Evolutionary conservation across 306 rosid species (phyloP), one percentile per base, ranked within the genome.

Genomic region (Alnus glutinosa): DNA sequence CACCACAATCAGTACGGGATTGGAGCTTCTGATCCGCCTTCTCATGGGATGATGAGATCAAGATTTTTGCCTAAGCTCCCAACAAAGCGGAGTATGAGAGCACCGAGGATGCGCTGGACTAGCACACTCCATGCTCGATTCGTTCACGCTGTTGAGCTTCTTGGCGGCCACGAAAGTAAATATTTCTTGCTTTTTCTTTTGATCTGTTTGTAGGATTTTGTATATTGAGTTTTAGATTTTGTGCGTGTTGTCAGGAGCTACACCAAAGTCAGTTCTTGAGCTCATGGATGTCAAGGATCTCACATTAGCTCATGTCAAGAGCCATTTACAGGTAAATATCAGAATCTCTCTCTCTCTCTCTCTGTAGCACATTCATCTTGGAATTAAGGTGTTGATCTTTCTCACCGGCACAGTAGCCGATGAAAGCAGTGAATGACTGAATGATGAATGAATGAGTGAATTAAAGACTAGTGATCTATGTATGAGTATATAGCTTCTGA

Each of bases 251-350:
- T 23, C 28, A 90, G 98, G 98, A 87, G 98, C 98, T 1, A 94
- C 98, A 7, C 98, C 98, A 62, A 94, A 94, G 85, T 90, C 97
- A 73, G 98, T 94, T 71, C 97, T 94, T 64, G 98, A 94, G 90
- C 96, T 94, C 46, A 94, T 94, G 98, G 97, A 94, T 89, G 98
- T 92, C 69, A 94, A 94, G 87, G 98, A 94, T 90, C 97, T 94
- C 74, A 94, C 98, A 62, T 72, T 94, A 77, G 98, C 98, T 80
- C 98, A 94, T 90, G 98, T 94, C 67, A 94, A 94, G 84, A 94
- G 98, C 88, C 98, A 94, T 87, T 90, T 94, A 71, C 98, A 94
- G 98, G 98, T 94, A 85, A 30, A 57, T 1, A 70, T 49, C 13
- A 64, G 23, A 18, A 37, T 18, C 49, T 37, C 36, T 34, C 1